phyloP scores from a whole-genome alignment of 1,284 basidiomycete species.

The Stygiomarasmius scandens region DNA sequence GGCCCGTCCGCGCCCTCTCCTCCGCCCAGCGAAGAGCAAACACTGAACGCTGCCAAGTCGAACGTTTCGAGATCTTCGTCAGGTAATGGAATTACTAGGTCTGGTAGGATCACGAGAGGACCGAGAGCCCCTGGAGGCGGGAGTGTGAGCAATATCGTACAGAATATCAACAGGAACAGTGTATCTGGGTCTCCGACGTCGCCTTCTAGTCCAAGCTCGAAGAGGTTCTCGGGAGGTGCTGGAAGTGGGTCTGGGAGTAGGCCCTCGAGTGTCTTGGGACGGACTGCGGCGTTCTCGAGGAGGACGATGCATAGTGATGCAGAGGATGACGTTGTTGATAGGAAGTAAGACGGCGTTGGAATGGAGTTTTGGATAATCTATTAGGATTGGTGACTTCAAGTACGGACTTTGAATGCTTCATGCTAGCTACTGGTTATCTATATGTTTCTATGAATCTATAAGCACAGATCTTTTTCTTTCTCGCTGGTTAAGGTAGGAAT shows the following conservation, averaged over 20 bases:
- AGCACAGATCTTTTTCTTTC: too few relatives aligned
- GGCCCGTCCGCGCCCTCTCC: slow-evolving; percentile 40
- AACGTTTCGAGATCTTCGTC: slow-evolving; percentile 47
- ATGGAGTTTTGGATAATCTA: background rate
- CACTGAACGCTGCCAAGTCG: slow-evolving; percentile 29
- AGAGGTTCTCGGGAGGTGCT: slow-evolving; percentile 46
- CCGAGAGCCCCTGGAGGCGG: slow-evolving; percentile 43
- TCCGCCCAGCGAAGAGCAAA: slow-evolving; percentile 36
- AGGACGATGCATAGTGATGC: slow-evolving; percentile 81
- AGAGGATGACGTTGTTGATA: slow-evolving; percentile 67
- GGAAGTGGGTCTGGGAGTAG: slow-evolving; percentile 43
- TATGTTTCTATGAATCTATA: too few relatives aligned
- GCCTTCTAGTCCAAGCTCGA: slow-evolving; percentile 39
- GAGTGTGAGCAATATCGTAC: slow-evolving; percentile 56
- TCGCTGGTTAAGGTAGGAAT: too few relatives aligned
- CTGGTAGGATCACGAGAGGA: slow-evolving; percentile 50
- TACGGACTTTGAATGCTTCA: too few relatives aligned
- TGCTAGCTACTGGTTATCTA: too few relatives aligned
- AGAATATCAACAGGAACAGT: slow-evolving; percentile 56
- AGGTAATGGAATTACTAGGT: slow-evolving; percentile 50
- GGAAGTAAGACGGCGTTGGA: slow-evolving; percentile 18
- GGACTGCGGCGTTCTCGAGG: slow-evolving; percentile 63
- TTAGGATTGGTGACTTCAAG: too few relatives aligned
- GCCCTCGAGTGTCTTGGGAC: slow-evolving; percentile 47
- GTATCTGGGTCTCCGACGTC: slow-evolving; percentile 32